phyloP scores from a whole-genome alignment of 2,329 filamentous ascomycete genomes.

The Magnaporthales sp. region DNA sequence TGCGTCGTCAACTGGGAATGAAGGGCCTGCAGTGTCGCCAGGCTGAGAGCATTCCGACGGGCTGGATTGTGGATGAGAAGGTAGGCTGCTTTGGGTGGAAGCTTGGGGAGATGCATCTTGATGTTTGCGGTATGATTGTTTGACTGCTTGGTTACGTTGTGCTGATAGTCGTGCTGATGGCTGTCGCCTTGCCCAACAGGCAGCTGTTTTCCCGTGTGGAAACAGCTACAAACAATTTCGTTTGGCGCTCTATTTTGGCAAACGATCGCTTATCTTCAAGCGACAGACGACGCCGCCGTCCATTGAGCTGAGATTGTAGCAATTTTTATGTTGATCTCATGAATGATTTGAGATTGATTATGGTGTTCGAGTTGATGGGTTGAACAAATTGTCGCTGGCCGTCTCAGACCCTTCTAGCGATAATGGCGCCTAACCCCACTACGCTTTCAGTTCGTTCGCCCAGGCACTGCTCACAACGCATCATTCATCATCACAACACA shows the following conservation, averaged over 20 bases:
- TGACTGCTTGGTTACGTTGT: too few species aligned
- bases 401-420: neutral
- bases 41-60: constrained; percentile 18
- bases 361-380: neutral
- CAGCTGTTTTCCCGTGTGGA: too few species aligned
- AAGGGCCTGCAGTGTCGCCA: constrained; percentile 15
- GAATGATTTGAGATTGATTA: neutral
- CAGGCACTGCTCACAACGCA: too few species aligned
- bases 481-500: neutral
- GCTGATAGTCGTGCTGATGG: neutral
- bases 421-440: neutral
- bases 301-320: too few species aligned
- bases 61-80: constrained; percentile 16
- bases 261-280: neutral
- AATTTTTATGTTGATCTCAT: neutral
- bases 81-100: constrained; percentile 18
- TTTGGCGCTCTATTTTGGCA: neutral
- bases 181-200: neutral
- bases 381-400: neutral
- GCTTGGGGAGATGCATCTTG: constrained; percentile 13
- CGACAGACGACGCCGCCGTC: too few species aligned
- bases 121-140: neutral
- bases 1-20: constrained; percentile 15
- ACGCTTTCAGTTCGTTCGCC: neutral
- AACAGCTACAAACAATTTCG: neutral